Evolutionary conservation across 1,284 basidiomycete genomes (phyloP), one percentile per base, ranked within the genome.

Genomic region (Lentinula novae-zelandiae): DNA sequence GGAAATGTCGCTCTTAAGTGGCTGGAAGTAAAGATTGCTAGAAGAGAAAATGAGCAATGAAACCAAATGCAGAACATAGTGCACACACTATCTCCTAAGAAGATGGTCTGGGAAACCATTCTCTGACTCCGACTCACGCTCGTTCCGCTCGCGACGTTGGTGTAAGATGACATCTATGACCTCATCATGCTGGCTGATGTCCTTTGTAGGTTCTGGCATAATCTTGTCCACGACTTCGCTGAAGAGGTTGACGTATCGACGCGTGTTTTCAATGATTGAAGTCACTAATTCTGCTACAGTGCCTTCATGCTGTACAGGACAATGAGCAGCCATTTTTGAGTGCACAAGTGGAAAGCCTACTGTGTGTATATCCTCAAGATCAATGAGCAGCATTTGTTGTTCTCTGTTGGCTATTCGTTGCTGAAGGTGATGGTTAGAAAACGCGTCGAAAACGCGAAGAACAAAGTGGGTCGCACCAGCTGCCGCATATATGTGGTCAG

Each of bases 91-190:
- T 82, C 97, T 82, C 70, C 97, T 81, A 68, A 98, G 82, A 15
- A 99, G 79, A 71, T 95, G 92, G 57, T 92, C 86, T 0, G 97
- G 97, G 72, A 97, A 98, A 52, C 86, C 85, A 49, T 85, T 83
- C 61, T 87, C 85, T 31, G 73, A 73, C 22, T 86, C 86, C 61
- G 90, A 88, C 40, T 87, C 79, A 66, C 90, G 82, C 52, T 89
- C 85, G 70, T 98, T 98, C 63, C 92, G 83, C 73, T 96, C 91
- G 62, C 87, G 81, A 58, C 97, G 83, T 72, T 99, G 97, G 71
- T 96, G 93, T 67, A 97, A 82, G 65, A 98, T 95, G 8, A 98
- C 87, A 73, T 98, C 96, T 52, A 97, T 90, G 50, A 97, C 95
- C 71, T 98, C 95, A 67, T 93, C 92, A 52, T 93, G 82, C 63